Percentiles rank a stretch among this genome's conserved stretches.
These are phyloP conservation scores for Silene noctiflora DNA, from an alignment of 179 eudicot species.

Conservation along the genomic window DNA sequence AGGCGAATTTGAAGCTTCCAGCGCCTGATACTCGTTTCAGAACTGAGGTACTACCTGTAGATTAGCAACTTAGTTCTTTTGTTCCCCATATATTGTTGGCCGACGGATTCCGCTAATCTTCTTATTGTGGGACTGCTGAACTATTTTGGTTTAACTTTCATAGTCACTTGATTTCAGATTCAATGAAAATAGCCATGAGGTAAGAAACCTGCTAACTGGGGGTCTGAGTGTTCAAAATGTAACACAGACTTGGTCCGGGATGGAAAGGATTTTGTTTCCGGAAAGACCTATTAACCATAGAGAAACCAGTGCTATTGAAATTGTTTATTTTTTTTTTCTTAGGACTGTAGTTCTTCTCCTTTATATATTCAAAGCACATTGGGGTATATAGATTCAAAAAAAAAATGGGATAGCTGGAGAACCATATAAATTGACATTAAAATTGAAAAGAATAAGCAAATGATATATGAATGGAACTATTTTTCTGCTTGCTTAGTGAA, in stretches of 20 bases:
- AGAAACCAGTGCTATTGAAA: background rate
- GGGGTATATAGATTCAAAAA: background rate
- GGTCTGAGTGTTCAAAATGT: background rate
- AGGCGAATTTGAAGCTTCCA: constrained; percentile 28
- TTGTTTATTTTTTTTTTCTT: background rate
- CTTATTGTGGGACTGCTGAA: background rate
- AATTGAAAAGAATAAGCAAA: background rate
- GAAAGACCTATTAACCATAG: background rate
- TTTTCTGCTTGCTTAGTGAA: background rate
- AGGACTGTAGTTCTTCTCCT: background rate
- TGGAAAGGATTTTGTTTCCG: background rate
- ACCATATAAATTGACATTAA: background rate
- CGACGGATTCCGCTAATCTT: background rate
- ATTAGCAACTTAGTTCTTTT: background rate
- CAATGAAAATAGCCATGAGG: background rate
- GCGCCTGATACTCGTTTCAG: constrained; percentile 28
- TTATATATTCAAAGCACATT: background rate
- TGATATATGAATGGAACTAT: background rate
- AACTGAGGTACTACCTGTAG: constrained; percentile 24
- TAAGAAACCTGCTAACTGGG: background rate
- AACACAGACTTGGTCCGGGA: background rate
- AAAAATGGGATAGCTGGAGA: background rate
- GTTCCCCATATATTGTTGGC: background rate
- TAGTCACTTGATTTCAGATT: background rate
- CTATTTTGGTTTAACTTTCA: background rate